Evolutionary conservation across 1,284 basidiomycete species (phyloP), one percentile per base, ranked within the genome.

Genomic region (Cryptococcus wingfieldii): DNA sequence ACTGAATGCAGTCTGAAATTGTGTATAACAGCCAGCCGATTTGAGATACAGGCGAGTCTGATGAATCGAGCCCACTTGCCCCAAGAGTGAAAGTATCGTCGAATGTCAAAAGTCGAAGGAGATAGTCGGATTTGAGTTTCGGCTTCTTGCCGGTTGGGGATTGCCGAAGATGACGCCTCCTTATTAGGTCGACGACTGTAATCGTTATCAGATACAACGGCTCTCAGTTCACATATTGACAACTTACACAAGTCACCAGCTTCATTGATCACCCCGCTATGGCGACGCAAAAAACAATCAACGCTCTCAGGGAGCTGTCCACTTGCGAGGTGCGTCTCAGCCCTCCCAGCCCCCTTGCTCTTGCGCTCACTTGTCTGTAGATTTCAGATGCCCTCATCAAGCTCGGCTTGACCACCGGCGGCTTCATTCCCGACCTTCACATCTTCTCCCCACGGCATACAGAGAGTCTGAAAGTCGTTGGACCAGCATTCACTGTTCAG

Each of bases 381-480:
- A 80, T 97, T 18, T 93, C 93, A 1, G 94, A 97, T 74, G 90
- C 91, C 1, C 83, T 97, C 67, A 80, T 94, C 68, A 94, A 91
- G 74, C 84, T 97, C 38, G 85, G 86, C 13, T 70, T 84, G 5
- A 79, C 82, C 5, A 82, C 86, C 65, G 93, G 92, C 1, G 93
- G 94, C 0, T 82, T 85, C 68, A 80, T 97, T 38, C 86, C 91
- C 1, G 91, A 94, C 72, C 83, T 98, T 27, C 78, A 83, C 45
- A 79, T 83, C 62, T 73, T 82, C 51, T 84, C 84, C 18, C 82
- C 84, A 19, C 60, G 62, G 23, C 70, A 72, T 13, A 79, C 75
- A 74, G 86, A 57, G 83, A 55, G 64, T 23, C 64, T 64, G 61
- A 69, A 67, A 51, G 68, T 83, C n/a, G 78, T 87, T 61, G 90